Base-by-base conservation (phyloP, 1,139 yeast genomes). In the Suhomyces ambrosiae region DNA sequence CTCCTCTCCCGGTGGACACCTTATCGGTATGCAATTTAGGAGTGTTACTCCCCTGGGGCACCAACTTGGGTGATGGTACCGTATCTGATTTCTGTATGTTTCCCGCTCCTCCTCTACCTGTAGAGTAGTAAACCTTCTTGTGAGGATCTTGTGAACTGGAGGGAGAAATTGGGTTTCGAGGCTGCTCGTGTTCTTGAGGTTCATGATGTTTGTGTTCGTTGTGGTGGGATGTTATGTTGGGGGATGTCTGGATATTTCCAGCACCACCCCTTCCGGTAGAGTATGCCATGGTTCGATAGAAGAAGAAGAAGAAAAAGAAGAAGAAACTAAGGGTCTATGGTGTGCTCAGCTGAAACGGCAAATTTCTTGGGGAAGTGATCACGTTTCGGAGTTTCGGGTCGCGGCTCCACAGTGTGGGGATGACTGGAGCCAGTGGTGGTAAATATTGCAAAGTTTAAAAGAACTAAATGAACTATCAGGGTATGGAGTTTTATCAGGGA, bases 101-200 rank as follows among this genome's bases (percentile, higher is more conserved):
- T 7, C 92, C 92, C 0, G 86, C 86, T 4, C 94, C 92, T 8
- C 94, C 94, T 46, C 94, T 71, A 8, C 92, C 92, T 0, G 88
- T 82, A n/a, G 85, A 77, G 48, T 71, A 68, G 46, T 63, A 66
- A 7, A 65, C 63, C 43, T 62, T 63, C 33, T 73, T 73, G 27
- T 61, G 58, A 11, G 33, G 25, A 11, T 42, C 33, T 13, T 23
- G 31, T 11, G 41, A 30, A 4, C 28, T 13, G 7, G 44, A 25
- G 18, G 41, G 41, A 4, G 41, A 24, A 7, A 28, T 27, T 12
- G 38, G 44, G 17, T 27, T 33, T 25, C 34, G 14, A 4, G 27
- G 15, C 15, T 24, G 34, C 24, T 32, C 17, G 10, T 19, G 11
- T 18, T 33, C 32, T 11, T 5, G 13, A 16, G 22, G 7, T 5